Conservation (phyloP, 768 basidiomycete species). For the Gyrodon lividus region DNA sequence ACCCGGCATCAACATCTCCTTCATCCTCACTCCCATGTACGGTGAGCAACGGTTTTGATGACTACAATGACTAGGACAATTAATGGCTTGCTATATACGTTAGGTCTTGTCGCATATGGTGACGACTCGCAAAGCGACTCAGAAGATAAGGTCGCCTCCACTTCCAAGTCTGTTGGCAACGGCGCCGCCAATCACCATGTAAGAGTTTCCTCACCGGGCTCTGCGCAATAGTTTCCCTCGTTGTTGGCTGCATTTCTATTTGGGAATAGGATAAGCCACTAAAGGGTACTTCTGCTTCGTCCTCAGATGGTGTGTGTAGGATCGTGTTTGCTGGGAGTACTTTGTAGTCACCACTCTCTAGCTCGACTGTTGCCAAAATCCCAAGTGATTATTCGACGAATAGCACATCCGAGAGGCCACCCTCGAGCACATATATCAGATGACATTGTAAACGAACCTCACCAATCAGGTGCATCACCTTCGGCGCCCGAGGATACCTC, state of each 20-base stretch:
- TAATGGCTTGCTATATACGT: background rate
- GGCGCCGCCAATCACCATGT: slow-evolving; percentile 45
- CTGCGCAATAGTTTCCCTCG: slow-evolving; percentile 57
- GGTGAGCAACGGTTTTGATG: slow-evolving; percentile 21
- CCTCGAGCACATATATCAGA: slow-evolving; percentile 51
- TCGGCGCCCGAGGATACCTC: slow-evolving; percentile 17
- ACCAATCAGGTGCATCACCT: slow-evolving; percentile 1
- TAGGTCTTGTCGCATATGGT: slow-evolving; percentile 63
- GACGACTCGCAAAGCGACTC: slow-evolving; percentile 63
- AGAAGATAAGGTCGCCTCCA: slow-evolving; percentile 41
- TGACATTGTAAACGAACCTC: slow-evolving; percentile 34
- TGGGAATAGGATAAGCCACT: slow-evolving; percentile 62
- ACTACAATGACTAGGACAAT: slow-evolving; percentile 3
- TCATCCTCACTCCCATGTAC: slow-evolving; percentile 25
- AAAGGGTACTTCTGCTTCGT: slow-evolving; percentile 31
- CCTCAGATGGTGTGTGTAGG: slow-evolving; percentile 29
- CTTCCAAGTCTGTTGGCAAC: slow-evolving; percentile 18
- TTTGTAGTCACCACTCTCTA: slow-evolving; percentile 16
- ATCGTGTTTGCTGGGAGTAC: background rate
- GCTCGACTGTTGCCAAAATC: slow-evolving; percentile 47
- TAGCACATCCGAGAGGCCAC: slow-evolving; percentile 46
- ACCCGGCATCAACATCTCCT: background rate
- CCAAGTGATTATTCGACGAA: slow-evolving; percentile 59
- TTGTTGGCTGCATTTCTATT: slow-evolving; percentile 59
- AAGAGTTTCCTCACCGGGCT: slow-evolving; percentile 50